Evolutionary conservation across 2,329 filamentous ascomycete species (phyloP).

Genomic region (Venturiaceae sp.): DNA sequence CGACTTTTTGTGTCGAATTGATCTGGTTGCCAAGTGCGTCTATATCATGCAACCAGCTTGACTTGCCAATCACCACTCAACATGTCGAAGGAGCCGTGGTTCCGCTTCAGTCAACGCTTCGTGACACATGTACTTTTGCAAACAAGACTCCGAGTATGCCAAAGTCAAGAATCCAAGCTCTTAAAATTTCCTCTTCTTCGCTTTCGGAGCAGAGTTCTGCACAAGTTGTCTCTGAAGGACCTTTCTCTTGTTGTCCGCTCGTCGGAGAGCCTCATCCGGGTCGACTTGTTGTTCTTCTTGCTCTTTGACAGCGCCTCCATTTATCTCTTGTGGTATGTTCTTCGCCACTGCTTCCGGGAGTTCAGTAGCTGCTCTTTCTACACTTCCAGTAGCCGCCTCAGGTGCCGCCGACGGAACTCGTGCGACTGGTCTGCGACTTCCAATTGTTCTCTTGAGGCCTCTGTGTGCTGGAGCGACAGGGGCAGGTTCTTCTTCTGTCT

Average conservation of each 20-base stretch:
- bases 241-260: not conserved
- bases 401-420: not conserved
- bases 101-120: too few relatives aligned
- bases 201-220: not conserved
- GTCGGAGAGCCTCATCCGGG: not conserved
- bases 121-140: too few relatives aligned
- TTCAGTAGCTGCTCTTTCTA: not conserved
- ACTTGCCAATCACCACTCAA: too few relatives aligned
- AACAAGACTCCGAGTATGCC: too few relatives aligned
- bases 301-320: not conserved
- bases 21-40: too few relatives aligned
- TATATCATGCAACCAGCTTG: too few relatives aligned
- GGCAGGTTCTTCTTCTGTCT: not conserved
- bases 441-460: slow-evolving; percentile 5
- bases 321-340: not conserved
- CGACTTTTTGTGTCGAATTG: too few relatives aligned
- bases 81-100: too few relatives aligned
- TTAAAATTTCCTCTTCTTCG: slow-evolving; percentile 3
- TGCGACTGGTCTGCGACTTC: not conserved
- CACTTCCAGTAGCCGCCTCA: not conserved
- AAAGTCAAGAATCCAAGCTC: not conserved
- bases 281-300: not conserved
- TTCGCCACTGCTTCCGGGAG: not conserved
- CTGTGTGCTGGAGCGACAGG: not conserved
- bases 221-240: not conserved